A percentile compares a stretch with the other conserved stretches of the same genome.
phyloP scores from a whole-genome alignment of 2,329 filamentous ascomycete species.

The Allantophomopsis lycopodina region DNA sequence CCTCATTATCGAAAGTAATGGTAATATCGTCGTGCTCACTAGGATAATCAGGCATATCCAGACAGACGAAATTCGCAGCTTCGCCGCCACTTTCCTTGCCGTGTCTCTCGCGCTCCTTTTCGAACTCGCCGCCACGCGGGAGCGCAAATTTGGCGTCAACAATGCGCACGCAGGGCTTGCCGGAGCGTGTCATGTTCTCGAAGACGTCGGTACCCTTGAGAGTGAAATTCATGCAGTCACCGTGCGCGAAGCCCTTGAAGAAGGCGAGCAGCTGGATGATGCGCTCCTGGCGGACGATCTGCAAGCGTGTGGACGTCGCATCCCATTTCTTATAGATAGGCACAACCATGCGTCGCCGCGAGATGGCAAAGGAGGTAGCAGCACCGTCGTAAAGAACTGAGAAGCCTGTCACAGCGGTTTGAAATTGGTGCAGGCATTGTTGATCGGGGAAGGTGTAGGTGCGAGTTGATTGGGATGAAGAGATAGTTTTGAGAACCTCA shows the following conservation, averaged over 20 bases:
- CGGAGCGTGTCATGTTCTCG: slow-evolving; percentile 49
- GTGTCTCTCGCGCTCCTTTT: slow-evolving; percentile 25
- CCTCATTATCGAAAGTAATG: slow-evolving; percentile 68
- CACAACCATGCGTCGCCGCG: slow-evolving; percentile 76
- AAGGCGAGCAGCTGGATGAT: slow-evolving; percentile 71
- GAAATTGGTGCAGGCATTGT: slow-evolving; percentile 63
- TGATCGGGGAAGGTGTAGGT: slow-evolving; percentile 55
- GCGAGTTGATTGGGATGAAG: slow-evolving; percentile 42
- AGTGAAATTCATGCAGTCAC: slow-evolving; percentile 78
- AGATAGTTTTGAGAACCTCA: slow-evolving; percentile 30
- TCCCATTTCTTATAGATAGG: slow-evolving; percentile 94
- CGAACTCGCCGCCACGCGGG: slow-evolving; percentile 40
- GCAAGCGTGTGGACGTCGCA: slow-evolving; percentile 63
- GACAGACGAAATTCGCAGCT: slow-evolving; percentile 63
- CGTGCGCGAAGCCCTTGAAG: slow-evolving; percentile 78
- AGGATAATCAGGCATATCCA: slow-evolving; percentile 80
- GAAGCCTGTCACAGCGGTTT: slow-evolving; percentile 69
- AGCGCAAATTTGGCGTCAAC: slow-evolving; percentile 86
- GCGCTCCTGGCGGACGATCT: slow-evolving; percentile 65
- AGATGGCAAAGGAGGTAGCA: slow-evolving; percentile 65
- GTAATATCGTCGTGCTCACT: slow-evolving; percentile 88
- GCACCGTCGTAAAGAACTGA: slow-evolving; percentile 60
- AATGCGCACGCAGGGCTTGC: slow-evolving; percentile 62
- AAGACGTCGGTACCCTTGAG: slow-evolving; percentile 76
- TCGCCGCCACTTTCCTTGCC: slow-evolving; percentile 26